phyloP scores from a whole-genome alignment of 2,329 filamentous ascomycete genomes.

The Apiospora koreana region DNA sequence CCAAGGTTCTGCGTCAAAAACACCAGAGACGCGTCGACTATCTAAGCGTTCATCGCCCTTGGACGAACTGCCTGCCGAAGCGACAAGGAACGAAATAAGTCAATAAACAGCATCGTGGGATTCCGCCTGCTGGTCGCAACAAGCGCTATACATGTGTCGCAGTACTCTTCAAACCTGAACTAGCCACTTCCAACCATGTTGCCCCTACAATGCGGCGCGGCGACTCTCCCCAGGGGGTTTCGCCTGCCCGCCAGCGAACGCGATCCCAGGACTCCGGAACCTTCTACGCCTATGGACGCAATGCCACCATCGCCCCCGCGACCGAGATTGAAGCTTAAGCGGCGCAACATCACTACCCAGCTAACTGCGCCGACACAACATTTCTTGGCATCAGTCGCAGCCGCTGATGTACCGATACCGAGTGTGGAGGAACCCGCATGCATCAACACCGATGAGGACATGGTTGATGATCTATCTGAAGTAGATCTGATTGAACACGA shows the following conservation, averaged over 20 bases:
- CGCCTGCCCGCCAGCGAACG: slow-evolving; percentile 37
- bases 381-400: slow-evolving; percentile 67
- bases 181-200: slow-evolving; percentile 37
- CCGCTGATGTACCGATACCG: slow-evolving; percentile 64
- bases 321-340: slow-evolving; percentile 56
- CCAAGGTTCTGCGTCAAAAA: background rate
- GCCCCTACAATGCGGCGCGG: slow-evolving; percentile 46
- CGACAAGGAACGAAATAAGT: background rate
- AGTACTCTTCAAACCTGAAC: background rate
- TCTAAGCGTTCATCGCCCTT: background rate
- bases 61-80: background rate
- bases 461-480: slow-evolving; percentile 40
- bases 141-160: slow-evolving; percentile 2
- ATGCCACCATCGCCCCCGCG: slow-evolving; percentile 50
- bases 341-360: slow-evolving; percentile 51
- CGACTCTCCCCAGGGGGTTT: slow-evolving; percentile 46
- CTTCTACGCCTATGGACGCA: slow-evolving; percentile 38
- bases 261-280: slow-evolving; percentile 55
- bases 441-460: slow-evolving; percentile 41
- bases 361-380: slow-evolving; percentile 62
- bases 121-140: background rate
- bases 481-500: slow-evolving; percentile 36
- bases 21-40: background rate
- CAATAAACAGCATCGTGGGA: background rate
- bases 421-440: slow-evolving; percentile 60